phyloP scores from a whole-genome alignment of 179 eudicot species.

The Heliamphora ciliata region DNA sequence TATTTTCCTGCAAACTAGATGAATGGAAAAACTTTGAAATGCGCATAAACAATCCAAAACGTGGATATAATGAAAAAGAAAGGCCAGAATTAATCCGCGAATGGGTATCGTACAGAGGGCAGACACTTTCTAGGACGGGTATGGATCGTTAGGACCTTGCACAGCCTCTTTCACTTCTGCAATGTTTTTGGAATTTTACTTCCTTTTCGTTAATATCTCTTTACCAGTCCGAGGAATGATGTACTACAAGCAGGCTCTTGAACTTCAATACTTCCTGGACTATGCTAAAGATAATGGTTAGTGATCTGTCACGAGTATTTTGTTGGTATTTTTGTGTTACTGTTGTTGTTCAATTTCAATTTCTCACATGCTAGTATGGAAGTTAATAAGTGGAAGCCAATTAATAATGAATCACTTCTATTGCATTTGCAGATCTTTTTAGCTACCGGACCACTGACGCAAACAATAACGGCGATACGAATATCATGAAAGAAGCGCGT shows the following conservation, averaged over 20 bases:
- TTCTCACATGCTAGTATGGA: not conserved
- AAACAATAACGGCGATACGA: slow-evolving; percentile 34
- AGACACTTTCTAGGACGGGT: slow-evolving; percentile 98
- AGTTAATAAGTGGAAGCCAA: not conserved
- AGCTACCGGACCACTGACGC: slow-evolving; percentile 64
- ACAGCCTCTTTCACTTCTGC: slow-evolving; percentile 5
- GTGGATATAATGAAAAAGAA: slow-evolving; percentile 48
- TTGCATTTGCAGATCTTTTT: slow-evolving; percentile 54
- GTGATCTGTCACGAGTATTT: not conserved
- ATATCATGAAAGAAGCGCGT: slow-evolving; percentile 46
- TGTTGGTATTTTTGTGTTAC: not conserved
- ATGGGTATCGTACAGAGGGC: slow-evolving; percentile 97
- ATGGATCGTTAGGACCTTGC: slow-evolving; percentile 14
- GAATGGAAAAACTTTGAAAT: slow-evolving; percentile 75
- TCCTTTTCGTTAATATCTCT: slow-evolving; percentile 14
- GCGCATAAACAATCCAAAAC: slow-evolving; percentile 53
- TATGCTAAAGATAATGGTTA: slow-evolving; percentile 70
- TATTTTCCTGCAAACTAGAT: slow-evolving; percentile 38
- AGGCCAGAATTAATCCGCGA: slow-evolving; percentile 53
- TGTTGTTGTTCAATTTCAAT: not conserved
- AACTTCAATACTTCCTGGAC: slow-evolving; percentile 88
- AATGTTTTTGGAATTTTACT: slow-evolving; percentile 15
- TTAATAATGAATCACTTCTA: slow-evolving; percentile 9
- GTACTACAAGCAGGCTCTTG: slow-evolving; percentile 87
- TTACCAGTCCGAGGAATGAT: slow-evolving; percentile 93